A percentile compares a stretch with the other conserved stretches of the same genome.
These are phyloP conservation scores for Erythrophleum ivorense DNA, from an alignment of 331 rosid species.

Conservation along the genomic window DNA sequence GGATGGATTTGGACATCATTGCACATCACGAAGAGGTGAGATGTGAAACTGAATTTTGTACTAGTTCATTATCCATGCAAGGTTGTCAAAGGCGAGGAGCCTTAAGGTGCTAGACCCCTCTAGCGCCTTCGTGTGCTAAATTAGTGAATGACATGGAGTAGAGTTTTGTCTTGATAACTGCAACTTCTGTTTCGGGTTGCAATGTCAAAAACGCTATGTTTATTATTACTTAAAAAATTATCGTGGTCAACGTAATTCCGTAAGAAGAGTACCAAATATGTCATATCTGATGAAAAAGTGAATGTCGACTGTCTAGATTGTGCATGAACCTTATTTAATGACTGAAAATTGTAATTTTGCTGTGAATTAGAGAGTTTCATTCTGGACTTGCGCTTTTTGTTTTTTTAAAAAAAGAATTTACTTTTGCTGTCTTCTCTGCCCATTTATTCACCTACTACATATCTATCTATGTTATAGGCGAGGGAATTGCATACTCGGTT, in stretches of 20 bases:
- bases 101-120: not conserved
- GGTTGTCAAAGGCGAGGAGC: not conserved
- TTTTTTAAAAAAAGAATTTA: not conserved
- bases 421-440: not conserved
- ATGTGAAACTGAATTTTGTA: not conserved
- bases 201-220: not conserved
- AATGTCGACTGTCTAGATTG: not conserved
- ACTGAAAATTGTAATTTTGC: slow-evolving; percentile 7
- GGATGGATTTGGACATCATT: not conserved
- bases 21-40: slow-evolving; percentile 10
- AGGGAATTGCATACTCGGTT: slow-evolving; percentile 65
- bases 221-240: not conserved
- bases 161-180: not conserved
- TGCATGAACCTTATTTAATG: not conserved
- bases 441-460: not conserved
- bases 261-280: not conserved
- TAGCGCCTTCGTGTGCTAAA: not conserved
- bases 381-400: not conserved
- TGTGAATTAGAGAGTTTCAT: slow-evolving; percentile 14
- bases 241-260: not conserved
- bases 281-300: not conserved
- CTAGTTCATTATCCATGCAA: not conserved
- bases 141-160: not conserved
- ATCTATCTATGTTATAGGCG: slow-evolving; percentile 54
- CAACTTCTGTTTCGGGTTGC: not conserved